Conservation (phyloP, 805 yeast genomes). For the Metschnikowia arizonensis region DNA sequence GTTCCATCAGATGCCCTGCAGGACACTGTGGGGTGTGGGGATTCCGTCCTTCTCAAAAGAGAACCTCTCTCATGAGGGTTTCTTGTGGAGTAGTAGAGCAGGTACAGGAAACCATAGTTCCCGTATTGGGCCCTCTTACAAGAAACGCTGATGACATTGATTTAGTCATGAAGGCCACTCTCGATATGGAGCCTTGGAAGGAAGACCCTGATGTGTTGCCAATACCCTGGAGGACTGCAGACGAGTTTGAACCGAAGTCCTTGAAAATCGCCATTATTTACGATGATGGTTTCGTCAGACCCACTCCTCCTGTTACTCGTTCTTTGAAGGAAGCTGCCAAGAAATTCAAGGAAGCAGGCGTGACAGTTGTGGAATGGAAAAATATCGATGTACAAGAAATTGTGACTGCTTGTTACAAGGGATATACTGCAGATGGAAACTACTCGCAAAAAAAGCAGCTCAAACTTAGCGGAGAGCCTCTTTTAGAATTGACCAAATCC, state of each 20-base stretch:
- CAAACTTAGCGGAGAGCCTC: conserved; percentile 16
- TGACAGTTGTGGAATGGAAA: conserved; percentile 17
- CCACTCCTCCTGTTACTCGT: conserved; percentile 18
- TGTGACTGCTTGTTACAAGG: conserved; percentile 15
- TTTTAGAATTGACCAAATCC: conserved; percentile 11
- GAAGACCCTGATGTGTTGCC: conserved; percentile 16
- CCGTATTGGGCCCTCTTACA: conserved; percentile 18
- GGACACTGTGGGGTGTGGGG: conserved; percentile 21
- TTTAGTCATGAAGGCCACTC: conserved; percentile 16
- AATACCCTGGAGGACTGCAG: conserved; percentile 15
- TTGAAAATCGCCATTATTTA: conserved; percentile 16
- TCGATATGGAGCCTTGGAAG: conserved; percentile 17
- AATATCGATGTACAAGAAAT: conserved; percentile 13
- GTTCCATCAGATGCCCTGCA: conserved; percentile 19
- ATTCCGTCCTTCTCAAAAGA: conserved; percentile 15
- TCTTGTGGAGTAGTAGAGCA: conserved; percentile 11
- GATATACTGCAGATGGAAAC: conserved; percentile 18
- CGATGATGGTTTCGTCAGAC: conserved; percentile 20
- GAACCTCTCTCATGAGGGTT: conserved; percentile 11
- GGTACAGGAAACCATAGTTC: conserved; percentile 14
- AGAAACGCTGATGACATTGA: conserved; percentile 17
- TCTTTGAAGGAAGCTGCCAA: conserved; percentile 15
- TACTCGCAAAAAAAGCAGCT: conserved; percentile 12
- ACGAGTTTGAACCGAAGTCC: conserved; percentile 10
- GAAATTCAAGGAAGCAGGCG: conserved; percentile 14